These are phyloP conservation scores for Yueomyces sinensis DNA, from an alignment of 805 yeast genomes.

Conservation along the genomic window DNA sequence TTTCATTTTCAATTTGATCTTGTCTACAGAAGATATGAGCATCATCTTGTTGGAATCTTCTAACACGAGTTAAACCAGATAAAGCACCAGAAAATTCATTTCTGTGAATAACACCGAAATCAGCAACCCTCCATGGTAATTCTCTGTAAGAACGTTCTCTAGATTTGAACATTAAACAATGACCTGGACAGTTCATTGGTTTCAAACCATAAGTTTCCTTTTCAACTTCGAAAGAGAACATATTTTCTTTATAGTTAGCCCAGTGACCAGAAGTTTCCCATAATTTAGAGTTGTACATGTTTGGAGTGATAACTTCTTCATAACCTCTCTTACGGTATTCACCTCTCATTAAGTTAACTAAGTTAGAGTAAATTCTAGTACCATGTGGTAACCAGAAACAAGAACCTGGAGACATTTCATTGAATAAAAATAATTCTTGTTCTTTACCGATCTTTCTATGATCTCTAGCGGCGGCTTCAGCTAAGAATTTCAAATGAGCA, in stretches of 20 bases:
- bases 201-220: constrained; percentile 90
- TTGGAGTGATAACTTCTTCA: constrained; percentile 97
- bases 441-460: constrained; percentile 95
- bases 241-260: constrained; percentile 94
- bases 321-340: constrained; percentile 91
- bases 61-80: constrained; percentile 81
- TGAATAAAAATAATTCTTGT: constrained; percentile 89
- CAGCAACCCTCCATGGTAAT: constrained; percentile 73
- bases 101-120: constrained; percentile 84
- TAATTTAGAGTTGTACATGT: constrained; percentile 92
- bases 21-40: constrained; percentile 88
- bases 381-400: constrained; percentile 99
- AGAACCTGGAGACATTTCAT: constrained; percentile 95
- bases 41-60: constrained; percentile 96
- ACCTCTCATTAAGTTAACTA: constrained; percentile 62
- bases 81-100: constrained; percentile 93
- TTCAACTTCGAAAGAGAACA: constrained; percentile 95
- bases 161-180: constrained; percentile 68
- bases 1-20: constrained; percentile 66
- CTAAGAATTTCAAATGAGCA: constrained; percentile 85
- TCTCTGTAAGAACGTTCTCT: constrained; percentile 76
- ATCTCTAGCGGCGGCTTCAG: constrained; percentile 91
- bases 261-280: constrained; percentile 99
- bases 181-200: constrained; percentile 96
- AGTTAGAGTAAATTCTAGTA: constrained; percentile 86